Evolutionary conservation across 2,329 filamentous ascomycete species (phyloP).

Genomic region (Hymenoscyphus fructigenus): DNA sequence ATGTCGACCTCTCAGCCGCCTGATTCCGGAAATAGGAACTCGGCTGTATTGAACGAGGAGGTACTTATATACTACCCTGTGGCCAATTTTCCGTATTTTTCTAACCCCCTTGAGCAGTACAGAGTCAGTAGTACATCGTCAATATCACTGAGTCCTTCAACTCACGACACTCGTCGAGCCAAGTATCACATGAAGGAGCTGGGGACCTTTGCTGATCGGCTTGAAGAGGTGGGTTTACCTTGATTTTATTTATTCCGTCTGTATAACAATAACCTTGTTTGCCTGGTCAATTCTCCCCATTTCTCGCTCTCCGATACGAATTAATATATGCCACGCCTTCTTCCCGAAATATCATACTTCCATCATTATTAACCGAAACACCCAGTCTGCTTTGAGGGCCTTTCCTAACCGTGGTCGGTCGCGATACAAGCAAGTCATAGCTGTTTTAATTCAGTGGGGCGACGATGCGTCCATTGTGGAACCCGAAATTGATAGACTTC

Average conservation of each 20-base stretch:
- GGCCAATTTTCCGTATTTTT: neutral
- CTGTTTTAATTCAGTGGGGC: constrained; percentile 28
- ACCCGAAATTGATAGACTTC: constrained; percentile 24
- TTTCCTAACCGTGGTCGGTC: constrained; percentile 27
- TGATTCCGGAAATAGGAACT: constrained; percentile 1
- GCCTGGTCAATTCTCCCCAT: neutral
- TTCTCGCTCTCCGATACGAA: neutral
- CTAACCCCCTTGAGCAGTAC: neutral
- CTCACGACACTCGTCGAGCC: constrained; percentile 15
- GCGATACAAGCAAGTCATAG: constrained; percentile 27
- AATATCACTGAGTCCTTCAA: constrained; percentile 7
- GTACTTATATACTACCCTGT: neutral
- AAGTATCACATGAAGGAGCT: constrained; percentile 17
- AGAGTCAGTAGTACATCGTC: constrained; percentile 6
- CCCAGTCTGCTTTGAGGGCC: constrained; percentile 26
- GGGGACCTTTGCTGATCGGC: constrained; percentile 13
- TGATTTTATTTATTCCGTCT: neutral
- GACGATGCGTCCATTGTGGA: constrained; percentile 25
- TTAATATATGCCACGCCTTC: neutral
- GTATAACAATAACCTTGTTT: neutral
- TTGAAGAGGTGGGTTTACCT: constrained; percentile 13
- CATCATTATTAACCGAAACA: neutral
- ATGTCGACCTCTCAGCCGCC: constrained; percentile 8
- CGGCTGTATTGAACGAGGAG: constrained; percentile 9
- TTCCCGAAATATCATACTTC: neutral